Conservation (phyloP, 1,284 basidiomycete species). For the Papiliotrema laurentii region DNA sequence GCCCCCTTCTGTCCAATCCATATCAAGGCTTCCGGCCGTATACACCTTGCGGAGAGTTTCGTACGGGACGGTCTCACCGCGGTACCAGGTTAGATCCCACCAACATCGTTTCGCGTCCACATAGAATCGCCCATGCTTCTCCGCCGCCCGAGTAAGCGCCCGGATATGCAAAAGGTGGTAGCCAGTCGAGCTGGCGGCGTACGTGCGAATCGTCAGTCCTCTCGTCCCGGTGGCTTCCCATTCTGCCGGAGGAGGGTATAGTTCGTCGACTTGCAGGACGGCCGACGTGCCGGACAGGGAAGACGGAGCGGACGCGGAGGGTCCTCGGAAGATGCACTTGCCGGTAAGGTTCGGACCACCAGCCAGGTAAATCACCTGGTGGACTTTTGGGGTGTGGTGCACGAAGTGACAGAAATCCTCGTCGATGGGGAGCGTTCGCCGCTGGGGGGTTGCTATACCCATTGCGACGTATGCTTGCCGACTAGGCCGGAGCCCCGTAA, state of each 20-base stretch:
- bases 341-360: neutral
- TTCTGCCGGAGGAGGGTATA: neutral
- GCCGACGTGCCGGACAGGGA: neutral
- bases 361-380: neutral
- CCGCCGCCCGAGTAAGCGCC: neutral
- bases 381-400: neutral
- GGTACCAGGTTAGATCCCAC: neutral
- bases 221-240: neutral
- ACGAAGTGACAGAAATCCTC: neutral
- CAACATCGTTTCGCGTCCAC: neutral
- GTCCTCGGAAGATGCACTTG: neutral
- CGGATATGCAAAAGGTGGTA: neutral
- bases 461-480: neutral
- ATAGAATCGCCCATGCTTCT: neutral
- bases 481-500: neutral
- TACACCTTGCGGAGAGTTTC: neutral
- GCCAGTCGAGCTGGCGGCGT: neutral
- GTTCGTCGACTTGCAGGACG: neutral
- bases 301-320: no score
- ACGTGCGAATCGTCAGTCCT: neutral
- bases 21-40: neutral
- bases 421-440: neutral
- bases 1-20: neutral
- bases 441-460: neutral
- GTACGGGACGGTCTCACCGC: neutral